These are phyloP conservation scores for Pythium insidiosum DNA, from an alignment of 352 stramenopile species.

Conservation along the genomic window DNA sequence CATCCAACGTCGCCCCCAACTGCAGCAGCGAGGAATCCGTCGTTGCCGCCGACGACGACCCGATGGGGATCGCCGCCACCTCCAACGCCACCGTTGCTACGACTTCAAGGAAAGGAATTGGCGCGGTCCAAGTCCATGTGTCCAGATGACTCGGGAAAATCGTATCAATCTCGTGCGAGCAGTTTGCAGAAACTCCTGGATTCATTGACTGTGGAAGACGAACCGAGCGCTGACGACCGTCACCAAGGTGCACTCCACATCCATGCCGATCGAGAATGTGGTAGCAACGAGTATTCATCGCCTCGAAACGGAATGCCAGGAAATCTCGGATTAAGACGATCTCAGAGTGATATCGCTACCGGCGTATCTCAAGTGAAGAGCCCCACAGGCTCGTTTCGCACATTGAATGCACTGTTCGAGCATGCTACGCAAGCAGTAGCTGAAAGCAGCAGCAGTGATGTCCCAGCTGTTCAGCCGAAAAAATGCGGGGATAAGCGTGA, in stretches of 20 bases:
- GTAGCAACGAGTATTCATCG: neutral
- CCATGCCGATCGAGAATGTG: conserved; percentile 7
- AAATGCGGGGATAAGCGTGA: conserved; percentile 80
- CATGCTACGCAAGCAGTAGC: too few relatives aligned
- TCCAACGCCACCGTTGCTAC: too few relatives aligned
- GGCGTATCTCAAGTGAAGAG: too few relatives aligned
- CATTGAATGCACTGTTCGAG: too few relatives aligned
- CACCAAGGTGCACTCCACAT: conserved; percentile 7
- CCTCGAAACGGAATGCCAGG: too few relatives aligned
- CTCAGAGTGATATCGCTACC: conserved; percentile 10
- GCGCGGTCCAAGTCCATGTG: conserved; percentile 7
- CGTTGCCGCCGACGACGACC: conserved; percentile 3
- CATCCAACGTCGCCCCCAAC: neutral
- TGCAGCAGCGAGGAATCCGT: neutral
- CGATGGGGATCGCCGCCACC: neutral
- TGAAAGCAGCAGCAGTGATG: too few relatives aligned
- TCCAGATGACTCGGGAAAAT: neutral
- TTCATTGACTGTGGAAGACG: conserved; percentile 23
- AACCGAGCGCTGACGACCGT: too few relatives aligned
- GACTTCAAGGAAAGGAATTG: too few relatives aligned
- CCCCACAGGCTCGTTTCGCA: too few relatives aligned
- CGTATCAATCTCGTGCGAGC: conserved; percentile 18
- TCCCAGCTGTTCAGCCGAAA: neutral
- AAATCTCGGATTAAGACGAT: neutral
- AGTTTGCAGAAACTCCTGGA: conserved; percentile 53